Conservation (phyloP, 1,284 basidiomycete genomes). For the Pseudozyma tsukubaensis region DNA sequence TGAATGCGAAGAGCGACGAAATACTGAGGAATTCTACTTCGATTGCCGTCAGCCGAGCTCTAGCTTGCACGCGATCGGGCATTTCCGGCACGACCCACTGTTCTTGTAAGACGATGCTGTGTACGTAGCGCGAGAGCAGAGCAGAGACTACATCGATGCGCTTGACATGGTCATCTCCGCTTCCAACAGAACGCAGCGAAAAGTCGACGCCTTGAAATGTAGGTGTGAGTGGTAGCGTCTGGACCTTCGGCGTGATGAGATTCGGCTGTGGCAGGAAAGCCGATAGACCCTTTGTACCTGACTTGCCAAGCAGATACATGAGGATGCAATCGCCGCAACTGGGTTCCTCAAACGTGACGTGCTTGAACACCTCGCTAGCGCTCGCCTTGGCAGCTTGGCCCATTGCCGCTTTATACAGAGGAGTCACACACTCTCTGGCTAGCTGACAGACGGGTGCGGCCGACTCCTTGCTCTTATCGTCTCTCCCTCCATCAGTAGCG, state of each 20-base stretch:
- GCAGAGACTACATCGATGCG: constrained; percentile 9
- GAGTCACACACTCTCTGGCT: constrained; percentile 8
- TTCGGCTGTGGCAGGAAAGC: constrained; percentile 18
- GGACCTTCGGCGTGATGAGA: neutral
- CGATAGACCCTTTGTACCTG: constrained; percentile 18
- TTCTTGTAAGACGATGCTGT: constrained; percentile 19
- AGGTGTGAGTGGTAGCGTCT: constrained; percentile 8
- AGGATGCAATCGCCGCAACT: constrained; percentile 27
- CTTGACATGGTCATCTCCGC: neutral
- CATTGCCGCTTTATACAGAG: neutral
- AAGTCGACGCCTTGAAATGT: constrained; percentile 8
- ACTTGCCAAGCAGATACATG: constrained; percentile 14
- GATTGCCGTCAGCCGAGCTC: constrained; percentile 3
- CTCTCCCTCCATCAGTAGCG: neutral
- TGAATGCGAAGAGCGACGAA: constrained; percentile 21
- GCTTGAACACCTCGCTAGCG: constrained; percentile 9
- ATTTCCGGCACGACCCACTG: constrained; percentile 2
- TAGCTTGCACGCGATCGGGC: constrained; percentile 10
- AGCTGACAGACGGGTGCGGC: neutral
- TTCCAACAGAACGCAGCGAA: neutral
- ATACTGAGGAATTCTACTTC: constrained; percentile 10
- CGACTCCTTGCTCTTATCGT: constrained; percentile 2
- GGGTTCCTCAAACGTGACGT: constrained; percentile 3
- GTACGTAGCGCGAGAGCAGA: constrained; percentile 21
- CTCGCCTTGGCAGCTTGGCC: neutral